Evolutionary conservation across 306 rosid genomes (phyloP).

Genomic region (Quillaja saponaria): DNA sequence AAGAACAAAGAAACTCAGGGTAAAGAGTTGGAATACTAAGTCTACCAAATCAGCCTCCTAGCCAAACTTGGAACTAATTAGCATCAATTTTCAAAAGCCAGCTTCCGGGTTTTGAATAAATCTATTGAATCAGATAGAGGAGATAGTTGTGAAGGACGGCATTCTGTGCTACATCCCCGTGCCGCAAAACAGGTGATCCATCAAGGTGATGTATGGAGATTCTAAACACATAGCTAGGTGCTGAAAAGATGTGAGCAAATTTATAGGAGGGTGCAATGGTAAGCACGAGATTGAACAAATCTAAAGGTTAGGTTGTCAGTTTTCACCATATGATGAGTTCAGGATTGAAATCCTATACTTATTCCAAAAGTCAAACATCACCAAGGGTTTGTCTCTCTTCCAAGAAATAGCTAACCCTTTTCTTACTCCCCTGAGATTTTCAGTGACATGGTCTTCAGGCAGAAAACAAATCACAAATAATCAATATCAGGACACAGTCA

Average conservation of each 20-base stretch:
- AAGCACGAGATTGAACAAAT: not conserved
- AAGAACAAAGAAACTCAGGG: not conserved
- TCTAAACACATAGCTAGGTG: not conserved
- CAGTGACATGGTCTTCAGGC: not conserved
- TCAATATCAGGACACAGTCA: not conserved
- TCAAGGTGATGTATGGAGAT: not conserved
- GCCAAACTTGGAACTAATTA: conserved; percentile 3
- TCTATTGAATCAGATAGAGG: no score
- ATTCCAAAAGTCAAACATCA: conserved; percentile 28
- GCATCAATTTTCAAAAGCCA: no score
- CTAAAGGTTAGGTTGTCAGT: conserved; percentile 6
- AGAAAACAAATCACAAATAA: not conserved
- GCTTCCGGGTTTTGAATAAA: no score
- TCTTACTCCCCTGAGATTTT: conserved; percentile 16
- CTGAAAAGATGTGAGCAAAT: conserved; percentile 9
- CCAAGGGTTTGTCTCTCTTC: not conserved
- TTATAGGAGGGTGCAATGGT: no score
- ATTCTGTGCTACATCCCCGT: no score
- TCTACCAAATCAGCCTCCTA: conserved; percentile 16
- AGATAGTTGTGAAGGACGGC: no score
- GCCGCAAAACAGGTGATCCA: no score
- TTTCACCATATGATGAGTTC: no score
- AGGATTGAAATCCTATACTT: conserved; percentile 14
- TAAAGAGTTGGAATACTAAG: conserved; percentile 10
- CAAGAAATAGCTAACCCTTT: conserved; percentile 8